Evolutionary conservation across 2,329 filamentous ascomycete species (phyloP).

Genomic region (Fusarium sp.): DNA sequence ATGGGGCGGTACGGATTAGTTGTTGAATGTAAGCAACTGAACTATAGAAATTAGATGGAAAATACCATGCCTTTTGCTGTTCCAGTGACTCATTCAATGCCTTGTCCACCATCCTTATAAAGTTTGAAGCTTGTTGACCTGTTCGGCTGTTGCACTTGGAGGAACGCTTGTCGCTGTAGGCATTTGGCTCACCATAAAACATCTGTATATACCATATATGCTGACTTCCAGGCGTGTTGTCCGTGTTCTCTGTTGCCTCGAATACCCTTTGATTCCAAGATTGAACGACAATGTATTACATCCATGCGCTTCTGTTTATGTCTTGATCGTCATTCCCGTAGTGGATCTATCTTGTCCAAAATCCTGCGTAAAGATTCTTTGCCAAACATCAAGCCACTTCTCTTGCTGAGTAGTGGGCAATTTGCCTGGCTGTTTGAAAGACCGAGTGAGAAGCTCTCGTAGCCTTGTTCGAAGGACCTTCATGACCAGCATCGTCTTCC

Average conservation of each 20-base stretch:
- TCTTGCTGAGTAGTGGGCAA: conserved; percentile 74
- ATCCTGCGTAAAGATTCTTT: conserved; percentile 74
- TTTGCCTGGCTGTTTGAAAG: conserved; percentile 77
- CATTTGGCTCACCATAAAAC: background rate
- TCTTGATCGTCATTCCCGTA: conserved; percentile 48
- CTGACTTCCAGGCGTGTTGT: background rate
- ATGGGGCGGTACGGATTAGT: conserved; percentile 14
- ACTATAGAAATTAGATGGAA: background rate
- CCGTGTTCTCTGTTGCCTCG: background rate
- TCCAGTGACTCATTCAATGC: background rate
- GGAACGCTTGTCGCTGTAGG: background rate
- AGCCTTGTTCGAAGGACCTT: conserved; percentile 82
- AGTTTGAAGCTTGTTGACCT: background rate
- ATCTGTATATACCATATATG: background rate
- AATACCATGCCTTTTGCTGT: background rate
- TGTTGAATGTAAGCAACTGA: conserved; percentile 5
- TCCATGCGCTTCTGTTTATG: conserved; percentile 39
- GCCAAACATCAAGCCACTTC: conserved; percentile 81
- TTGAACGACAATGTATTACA: background rate
- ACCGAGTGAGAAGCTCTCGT: conserved; percentile 78
- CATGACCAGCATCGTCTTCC: conserved; percentile 91
- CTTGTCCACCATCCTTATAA: background rate
- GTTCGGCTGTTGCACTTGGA: background rate
- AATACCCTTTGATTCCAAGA: background rate
- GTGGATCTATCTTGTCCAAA: conserved; percentile 53